A percentile compares a stretch with the other conserved stretches of the same genome.
Evolutionary conservation across 1,284 basidiomycete genomes (phyloP).

Genomic region (Boletellus deceptivus): DNA sequence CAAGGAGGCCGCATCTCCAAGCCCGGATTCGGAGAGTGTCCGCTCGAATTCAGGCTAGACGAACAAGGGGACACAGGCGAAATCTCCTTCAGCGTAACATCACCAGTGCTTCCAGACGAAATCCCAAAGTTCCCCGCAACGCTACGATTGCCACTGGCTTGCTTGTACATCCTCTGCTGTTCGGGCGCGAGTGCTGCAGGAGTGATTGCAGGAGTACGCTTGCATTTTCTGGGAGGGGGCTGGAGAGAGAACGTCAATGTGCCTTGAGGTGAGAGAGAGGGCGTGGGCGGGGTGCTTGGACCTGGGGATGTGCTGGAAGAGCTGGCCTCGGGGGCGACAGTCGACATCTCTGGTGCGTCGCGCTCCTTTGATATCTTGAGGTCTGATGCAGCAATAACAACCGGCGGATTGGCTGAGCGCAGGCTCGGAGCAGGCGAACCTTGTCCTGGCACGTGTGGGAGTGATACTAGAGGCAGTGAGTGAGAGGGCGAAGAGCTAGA

Average conservation of each 20-base stretch:
- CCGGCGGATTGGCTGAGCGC: constrained; percentile 22
- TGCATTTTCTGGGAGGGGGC: constrained; percentile 56
- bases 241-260: constrained; percentile 48
- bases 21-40: constrained; percentile 2
- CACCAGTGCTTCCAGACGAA: constrained; percentile 10
- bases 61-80: constrained; percentile 10
- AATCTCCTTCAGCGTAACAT: constrained; percentile 9
- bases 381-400: constrained; percentile 37
- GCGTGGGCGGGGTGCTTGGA: constrained; percentile 10
- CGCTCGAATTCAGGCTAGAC: constrained; percentile 3
- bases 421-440: constrained; percentile 33
- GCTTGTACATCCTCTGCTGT: constrained; percentile 27
- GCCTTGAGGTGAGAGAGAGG: constrained; percentile 14
- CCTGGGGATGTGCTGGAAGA: constrained; percentile 18
- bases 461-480: constrained; percentile 21
- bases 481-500: constrained; percentile 25
- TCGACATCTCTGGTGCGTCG: constrained; percentile 18
- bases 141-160: constrained; percentile 31
- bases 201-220: constrained; percentile 30
- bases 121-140: constrained; percentile 34
- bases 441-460: constrained; percentile 16
- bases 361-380: constrained; percentile 56
- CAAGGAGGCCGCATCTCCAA: not conserved
- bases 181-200: constrained; percentile 5
- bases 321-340: constrained; percentile 15